Conservation (phyloP, 1,284 basidiomycete genomes). For the Farysia itapuensis region DNA sequence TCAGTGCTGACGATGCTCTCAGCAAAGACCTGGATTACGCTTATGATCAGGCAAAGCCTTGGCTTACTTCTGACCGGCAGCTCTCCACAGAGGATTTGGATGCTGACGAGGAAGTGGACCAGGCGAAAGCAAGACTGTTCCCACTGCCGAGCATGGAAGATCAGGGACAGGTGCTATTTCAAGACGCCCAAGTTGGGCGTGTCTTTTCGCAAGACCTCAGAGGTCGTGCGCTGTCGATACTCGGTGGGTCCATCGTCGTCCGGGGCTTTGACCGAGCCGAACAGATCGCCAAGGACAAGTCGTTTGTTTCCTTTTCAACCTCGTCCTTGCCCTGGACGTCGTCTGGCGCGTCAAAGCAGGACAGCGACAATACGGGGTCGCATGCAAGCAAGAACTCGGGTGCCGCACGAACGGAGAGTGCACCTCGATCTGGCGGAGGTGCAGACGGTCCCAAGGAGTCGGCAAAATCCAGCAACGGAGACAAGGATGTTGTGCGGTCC, state of each 20-base stretch:
- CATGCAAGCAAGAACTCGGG: slow-evolving; percentile 24
- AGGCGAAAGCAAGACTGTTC: slow-evolving; percentile 36
- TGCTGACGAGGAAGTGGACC: slow-evolving; percentile 2
- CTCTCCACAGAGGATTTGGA: not conserved
- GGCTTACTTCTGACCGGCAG: slow-evolving; percentile 12
- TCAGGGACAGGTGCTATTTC: slow-evolving; percentile 54
- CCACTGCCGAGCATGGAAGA: slow-evolving; percentile 47
- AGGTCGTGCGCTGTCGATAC: slow-evolving; percentile 42
- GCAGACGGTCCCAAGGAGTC: slow-evolving; percentile 18
- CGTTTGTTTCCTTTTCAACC: slow-evolving; percentile 14
- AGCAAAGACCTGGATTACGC: slow-evolving; percentile 58
- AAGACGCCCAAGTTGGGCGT: slow-evolving; percentile 53
- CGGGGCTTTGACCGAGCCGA: slow-evolving; percentile 51
- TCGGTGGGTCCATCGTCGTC: slow-evolving; percentile 49
- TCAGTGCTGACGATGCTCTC: slow-evolving; percentile 52
- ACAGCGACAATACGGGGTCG: slow-evolving; percentile 1
- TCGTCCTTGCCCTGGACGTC: slow-evolving; percentile 30
- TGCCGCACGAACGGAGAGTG: slow-evolving; percentile 25
- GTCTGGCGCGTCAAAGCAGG: slow-evolving; percentile 1
- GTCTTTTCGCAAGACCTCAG: slow-evolving; percentile 54
- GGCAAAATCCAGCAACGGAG: slow-evolving; percentile 5
- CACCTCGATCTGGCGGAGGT: slow-evolving; percentile 24
- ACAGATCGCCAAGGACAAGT: slow-evolving; percentile 24
- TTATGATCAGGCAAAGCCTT: slow-evolving; percentile 58
- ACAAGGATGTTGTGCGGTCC: slow-evolving; percentile 20